Base-by-base conservation (phyloP, 208 protist genomes). In the Leishmania guyanensis region DNA sequence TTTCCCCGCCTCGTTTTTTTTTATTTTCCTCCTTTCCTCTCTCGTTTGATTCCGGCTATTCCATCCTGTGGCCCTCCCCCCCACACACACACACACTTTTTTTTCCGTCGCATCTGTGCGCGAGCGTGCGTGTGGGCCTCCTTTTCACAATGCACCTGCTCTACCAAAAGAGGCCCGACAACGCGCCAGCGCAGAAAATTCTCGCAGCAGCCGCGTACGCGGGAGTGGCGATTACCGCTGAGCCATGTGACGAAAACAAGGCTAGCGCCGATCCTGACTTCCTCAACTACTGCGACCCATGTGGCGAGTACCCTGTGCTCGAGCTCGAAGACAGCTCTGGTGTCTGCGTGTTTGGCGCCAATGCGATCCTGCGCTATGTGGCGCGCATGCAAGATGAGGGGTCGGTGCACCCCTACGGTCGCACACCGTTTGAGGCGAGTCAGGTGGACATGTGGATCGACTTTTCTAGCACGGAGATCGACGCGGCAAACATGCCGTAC, bases 371-470 rank as follows among this genome's bases (percentile, higher is more conserved):
- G 56, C 88, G 93, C 66, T 89, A 94, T 84, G 87, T 97, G 58
- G 94, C 92, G 10, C 90, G 92, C 78, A 62, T 76, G 48, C 69
- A 86, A 26, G 81, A 90, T 75, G 84, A 78, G 60, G 81, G 83
- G 46, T 74, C 74, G 36, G 75, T 80, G 43, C 87, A 90, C 81
- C 84, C 95, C 22, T 96, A 96, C 82, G 94, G 94, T 79, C 81
- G 86, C 83, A 96, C 89, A 1, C 86, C 85, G 0, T 94, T 93
- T 71, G 92, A 97, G 84, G 90, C 86, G 29, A 88, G 86, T 66
- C 92, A 96, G 87, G 88, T 96, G 10, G 94, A 97, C 86, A 91
- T 84, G 85, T 97, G 94, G 94, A 75, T 97, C 33, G 92, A 96
- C 84, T 97, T 96, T 81, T 86, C 89, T 29, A 64, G 86, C 60